These are phyloP conservation scores for Tetrapyrgos nigripes DNA, from an alignment of 1,284 basidiomycete genomes.

Conservation along the genomic window DNA sequence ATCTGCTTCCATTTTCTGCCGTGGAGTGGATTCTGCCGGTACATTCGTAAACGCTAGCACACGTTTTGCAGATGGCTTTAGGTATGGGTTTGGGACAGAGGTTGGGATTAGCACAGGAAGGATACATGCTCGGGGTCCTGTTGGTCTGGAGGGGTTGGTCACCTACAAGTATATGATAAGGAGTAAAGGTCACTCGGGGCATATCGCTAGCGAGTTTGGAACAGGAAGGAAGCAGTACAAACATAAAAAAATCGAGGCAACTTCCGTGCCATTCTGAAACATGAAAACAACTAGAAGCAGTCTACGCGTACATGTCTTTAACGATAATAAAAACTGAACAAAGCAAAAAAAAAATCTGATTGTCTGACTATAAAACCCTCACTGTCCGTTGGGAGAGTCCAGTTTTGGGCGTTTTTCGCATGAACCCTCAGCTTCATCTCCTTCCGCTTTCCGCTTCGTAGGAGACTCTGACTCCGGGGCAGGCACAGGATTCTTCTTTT, in stretches of 20 bases:
- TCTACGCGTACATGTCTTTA: too few relatives aligned
- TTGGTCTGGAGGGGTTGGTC: conserved; percentile 93
- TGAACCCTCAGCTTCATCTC: conserved; percentile 43
- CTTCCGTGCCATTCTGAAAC: conserved; percentile 54
- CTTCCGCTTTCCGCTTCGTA: conserved; percentile 75
- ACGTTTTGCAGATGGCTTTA: conserved; percentile 95
- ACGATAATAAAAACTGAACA: background rate
- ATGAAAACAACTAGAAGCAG: background rate
- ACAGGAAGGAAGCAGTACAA: conserved; percentile 80
- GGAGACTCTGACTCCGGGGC: conserved; percentile 29
- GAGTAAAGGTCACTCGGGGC: conserved; percentile 75
- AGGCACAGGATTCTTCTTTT: conserved; percentile 64
- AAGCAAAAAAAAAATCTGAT: background rate
- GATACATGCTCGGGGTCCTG: conserved; percentile 96
- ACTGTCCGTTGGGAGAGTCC: conserved; percentile 37
- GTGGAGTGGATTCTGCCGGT: conserved; percentile 91
- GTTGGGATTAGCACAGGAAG: conserved; percentile 97
- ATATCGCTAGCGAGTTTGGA: conserved; percentile 85
- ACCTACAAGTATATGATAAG: conserved; percentile 94
- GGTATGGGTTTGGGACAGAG: conserved; percentile 98
- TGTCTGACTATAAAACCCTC: too few relatives aligned
- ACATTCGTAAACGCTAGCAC: conserved; percentile 96
- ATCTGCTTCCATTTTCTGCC: conserved; percentile 79
- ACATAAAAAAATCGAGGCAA: conserved; percentile 64
- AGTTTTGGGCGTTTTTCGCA: conserved; percentile 73